A percentile compares a stretch with the other conserved stretches of the same genome.
These are phyloP conservation scores for Penstemon eatonii DNA, from an alignment of 257 asterid genomes.

Conservation along the genomic window DNA sequence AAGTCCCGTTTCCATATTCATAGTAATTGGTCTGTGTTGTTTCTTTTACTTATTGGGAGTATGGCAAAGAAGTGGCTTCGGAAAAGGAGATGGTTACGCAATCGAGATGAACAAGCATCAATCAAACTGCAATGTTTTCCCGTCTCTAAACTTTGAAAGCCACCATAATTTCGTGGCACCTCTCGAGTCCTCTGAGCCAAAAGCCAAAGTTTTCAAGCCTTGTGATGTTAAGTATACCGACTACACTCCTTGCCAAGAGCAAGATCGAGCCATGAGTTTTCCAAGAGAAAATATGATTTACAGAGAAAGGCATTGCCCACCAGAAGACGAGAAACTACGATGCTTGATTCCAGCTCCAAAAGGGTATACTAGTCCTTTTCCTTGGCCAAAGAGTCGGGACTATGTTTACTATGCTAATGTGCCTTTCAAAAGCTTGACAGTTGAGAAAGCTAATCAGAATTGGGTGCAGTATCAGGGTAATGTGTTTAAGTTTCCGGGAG, in stretches of 20 bases:
- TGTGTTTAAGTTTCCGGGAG: constrained; percentile 90
- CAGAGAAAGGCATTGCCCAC: constrained; percentile 92
- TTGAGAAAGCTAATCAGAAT: constrained; percentile 84
- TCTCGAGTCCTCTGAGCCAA: constrained; percentile 58
- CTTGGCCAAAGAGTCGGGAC: constrained; percentile 97
- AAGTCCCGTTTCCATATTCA: constrained; percentile 59
- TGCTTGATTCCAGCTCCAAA: constrained; percentile 88
- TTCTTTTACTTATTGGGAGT: constrained; percentile 73
- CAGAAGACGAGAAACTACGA: constrained; percentile 63
- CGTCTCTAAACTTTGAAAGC: constrained; percentile 69
- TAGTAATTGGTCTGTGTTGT: constrained; percentile 70
- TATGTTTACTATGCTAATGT: constrained; percentile 81
- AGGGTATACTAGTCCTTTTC: constrained; percentile 78
- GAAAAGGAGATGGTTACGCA: constrained; percentile 72
- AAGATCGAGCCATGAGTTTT: constrained; percentile 86
- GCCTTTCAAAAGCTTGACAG: constrained; percentile 83
- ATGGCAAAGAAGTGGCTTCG: constrained; percentile 91
- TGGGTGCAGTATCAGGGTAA: constrained; percentile 87
- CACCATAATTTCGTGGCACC: constrained; percentile 65
- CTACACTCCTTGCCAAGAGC: constrained; percentile 96
- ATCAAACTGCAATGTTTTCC: constrained; percentile 53
- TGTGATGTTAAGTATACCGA: constrained; percentile 62
- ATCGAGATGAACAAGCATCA: constrained; percentile 57
- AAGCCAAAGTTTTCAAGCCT: constrained; percentile 53
- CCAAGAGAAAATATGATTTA: constrained; percentile 87